Conservation (phyloP, 176 grass and related monocot species). For the Panicum miliaceum region DNA sequence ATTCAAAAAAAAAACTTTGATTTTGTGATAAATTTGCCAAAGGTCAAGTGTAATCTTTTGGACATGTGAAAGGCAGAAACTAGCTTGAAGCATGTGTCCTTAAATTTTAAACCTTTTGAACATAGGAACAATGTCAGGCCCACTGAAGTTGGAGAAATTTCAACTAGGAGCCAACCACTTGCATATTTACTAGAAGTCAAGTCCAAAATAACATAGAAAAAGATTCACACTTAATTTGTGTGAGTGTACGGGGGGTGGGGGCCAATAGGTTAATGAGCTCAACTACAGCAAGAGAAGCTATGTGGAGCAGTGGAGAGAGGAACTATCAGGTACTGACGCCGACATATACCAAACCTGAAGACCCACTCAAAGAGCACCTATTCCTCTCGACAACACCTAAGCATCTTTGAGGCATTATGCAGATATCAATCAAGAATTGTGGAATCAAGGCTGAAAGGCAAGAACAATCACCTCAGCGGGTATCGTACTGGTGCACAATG, state of each 20-base stretch:
- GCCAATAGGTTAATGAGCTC: not conserved
- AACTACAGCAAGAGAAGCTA: not conserved
- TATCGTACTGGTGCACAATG: not conserved
- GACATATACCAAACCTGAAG: constrained; percentile 39
- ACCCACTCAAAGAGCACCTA: constrained; percentile 15
- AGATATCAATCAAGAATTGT: constrained; percentile 14
- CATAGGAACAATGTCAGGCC: not conserved
- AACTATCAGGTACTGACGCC: not conserved
- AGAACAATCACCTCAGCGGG: not conserved
- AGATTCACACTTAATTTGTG: not conserved
- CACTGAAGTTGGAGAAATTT: constrained; percentile 1
- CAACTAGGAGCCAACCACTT: not conserved
- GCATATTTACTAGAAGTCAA: constrained; percentile 1
- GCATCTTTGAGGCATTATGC: not conserved
- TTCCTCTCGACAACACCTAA: not conserved
- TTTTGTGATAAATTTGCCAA: not conserved
- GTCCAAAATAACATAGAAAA: constrained; percentile 16
- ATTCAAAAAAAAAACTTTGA: not conserved
- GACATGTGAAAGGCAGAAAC: not conserved
- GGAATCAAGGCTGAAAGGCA: not conserved
- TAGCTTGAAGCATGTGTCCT: not conserved
- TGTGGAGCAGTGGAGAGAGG: constrained; percentile 10
- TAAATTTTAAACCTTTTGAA: constrained; percentile 22
- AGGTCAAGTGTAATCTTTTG: constrained; percentile 12
- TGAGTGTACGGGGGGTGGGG: no score